Percentiles rank a stretch among this genome's conserved stretches.
phyloP scores from a whole-genome alignment of 495 filamentous ascomycete genomes.

The Penicillium cinerascens region DNA sequence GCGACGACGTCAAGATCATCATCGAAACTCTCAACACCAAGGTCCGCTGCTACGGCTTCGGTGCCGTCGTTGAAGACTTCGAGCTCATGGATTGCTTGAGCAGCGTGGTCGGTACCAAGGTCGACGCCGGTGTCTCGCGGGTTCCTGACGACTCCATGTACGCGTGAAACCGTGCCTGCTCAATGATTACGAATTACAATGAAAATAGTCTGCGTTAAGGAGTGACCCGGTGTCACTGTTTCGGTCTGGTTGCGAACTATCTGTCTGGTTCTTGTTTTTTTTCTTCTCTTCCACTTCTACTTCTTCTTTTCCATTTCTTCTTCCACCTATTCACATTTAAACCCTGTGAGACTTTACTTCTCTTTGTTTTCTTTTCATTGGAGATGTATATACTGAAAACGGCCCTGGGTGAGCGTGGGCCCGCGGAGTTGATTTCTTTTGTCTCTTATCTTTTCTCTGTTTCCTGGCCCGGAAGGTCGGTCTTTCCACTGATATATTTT shows the following conservation, averaged over 20 bases:
- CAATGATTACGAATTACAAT: constrained; percentile 16
- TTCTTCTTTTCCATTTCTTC: background rate
- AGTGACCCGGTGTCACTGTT: constrained; percentile 2
- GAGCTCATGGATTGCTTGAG: constrained; percentile 84
- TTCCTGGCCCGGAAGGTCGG: background rate
- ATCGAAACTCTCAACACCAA: constrained; percentile 71
- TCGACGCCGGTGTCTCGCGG: constrained; percentile 40
- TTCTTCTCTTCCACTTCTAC: background rate
- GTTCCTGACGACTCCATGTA: constrained; percentile 38
- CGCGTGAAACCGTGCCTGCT: constrained; percentile 7
- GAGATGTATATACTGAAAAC: constrained; percentile 18
- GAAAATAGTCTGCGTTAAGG: constrained; percentile 1
- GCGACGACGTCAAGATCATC: constrained; percentile 68
- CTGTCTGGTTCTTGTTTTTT: constrained; percentile 6
- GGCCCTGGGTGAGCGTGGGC: constrained; percentile 4
- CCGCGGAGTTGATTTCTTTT: constrained; percentile 6
- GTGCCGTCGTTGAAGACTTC: constrained; percentile 69
- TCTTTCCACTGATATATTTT: background rate
- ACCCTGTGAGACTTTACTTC: background rate
- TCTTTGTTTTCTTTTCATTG: background rate
- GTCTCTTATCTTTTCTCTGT: background rate
- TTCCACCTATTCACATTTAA: background rate
- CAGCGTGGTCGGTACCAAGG: constrained; percentile 62
- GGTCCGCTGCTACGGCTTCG: constrained; percentile 90
- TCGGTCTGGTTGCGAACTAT: constrained; percentile 6